These are phyloP conservation scores for Protomyces pachydermus DNA, from an alignment of 1,139 yeast genomes.

Conservation along the genomic window DNA sequence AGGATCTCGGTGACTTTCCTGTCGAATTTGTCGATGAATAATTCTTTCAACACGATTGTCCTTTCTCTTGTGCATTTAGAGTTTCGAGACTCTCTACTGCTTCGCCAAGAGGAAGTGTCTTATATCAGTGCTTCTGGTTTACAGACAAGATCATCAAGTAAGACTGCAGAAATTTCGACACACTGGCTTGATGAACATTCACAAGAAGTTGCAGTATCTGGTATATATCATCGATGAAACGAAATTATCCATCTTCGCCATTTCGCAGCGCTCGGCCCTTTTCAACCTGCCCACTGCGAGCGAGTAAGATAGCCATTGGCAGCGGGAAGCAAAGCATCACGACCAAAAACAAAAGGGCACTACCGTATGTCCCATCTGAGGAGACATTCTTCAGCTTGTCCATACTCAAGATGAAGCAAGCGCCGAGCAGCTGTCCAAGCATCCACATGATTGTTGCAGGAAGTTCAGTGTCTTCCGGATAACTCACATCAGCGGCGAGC, in stretches of 20 bases:
- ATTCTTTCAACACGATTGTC: background rate
- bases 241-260: background rate
- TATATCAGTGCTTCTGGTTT: no score
- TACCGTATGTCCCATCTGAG: background rate
- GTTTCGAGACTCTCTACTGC: no score
- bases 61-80: no score
- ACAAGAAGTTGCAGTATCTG: background rate
- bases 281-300: background rate
- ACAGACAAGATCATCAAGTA: no score
- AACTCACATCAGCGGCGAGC: conserved; percentile 37
- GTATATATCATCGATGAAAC: background rate
- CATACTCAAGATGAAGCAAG: conserved; percentile 40
- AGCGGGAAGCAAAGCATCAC: background rate
- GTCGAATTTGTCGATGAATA: background rate
- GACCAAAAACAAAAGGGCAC: background rate
- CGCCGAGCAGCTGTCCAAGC: conserved; percentile 41
- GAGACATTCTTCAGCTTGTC: conserved; percentile 36
- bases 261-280: background rate
- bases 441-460: conserved; percentile 39
- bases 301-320: background rate
- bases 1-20: background rate
- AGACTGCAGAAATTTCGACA: no score
- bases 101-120: no score
- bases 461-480: conserved; percentile 36
- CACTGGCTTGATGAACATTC: background rate